Conservation (phyloP, 192 early-diverging fungal species). For the Piromyces sp. region DNA sequence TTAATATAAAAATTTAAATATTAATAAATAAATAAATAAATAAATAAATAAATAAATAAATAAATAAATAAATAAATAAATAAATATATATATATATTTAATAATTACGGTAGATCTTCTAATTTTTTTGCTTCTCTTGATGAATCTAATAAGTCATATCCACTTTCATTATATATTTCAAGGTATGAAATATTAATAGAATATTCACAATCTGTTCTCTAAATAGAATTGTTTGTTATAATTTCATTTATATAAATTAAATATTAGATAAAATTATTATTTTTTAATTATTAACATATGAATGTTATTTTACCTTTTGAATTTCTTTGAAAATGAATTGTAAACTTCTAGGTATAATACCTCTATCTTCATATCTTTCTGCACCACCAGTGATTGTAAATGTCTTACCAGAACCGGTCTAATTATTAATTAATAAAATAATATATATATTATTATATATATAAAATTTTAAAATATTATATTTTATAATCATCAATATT, state of each 20-base stretch:
- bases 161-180: constrained; percentile 45
- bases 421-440: too few species aligned
- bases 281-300: too few species aligned
- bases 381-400: constrained; percentile 49
- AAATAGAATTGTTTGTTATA: too few species aligned
- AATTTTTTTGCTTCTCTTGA: constrained; percentile 36
- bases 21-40: too few species aligned
- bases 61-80: too few species aligned
- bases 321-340: constrained; percentile 36
- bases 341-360: constrained; percentile 36
- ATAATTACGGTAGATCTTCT: constrained; percentile 42
- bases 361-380: constrained; percentile 35
- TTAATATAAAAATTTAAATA: too few species aligned
- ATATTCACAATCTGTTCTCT: constrained; percentile 12
- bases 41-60: too few species aligned
- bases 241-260: too few species aligned
- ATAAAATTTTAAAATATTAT: too few species aligned
- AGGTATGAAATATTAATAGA: constrained; percentile 33
- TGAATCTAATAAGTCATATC: constrained; percentile 37
- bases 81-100: too few species aligned
- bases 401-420: constrained; percentile 50
- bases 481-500: too few species aligned
- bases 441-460: neutral
- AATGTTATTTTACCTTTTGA: constrained; percentile 11
- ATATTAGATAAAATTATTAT: too few species aligned